A percentile compares a stretch with the other conserved stretches of the same genome.
phyloP scores from a whole-genome alignment of 2,329 filamentous ascomycete genomes.

The Colletotrichum sp. region DNA sequence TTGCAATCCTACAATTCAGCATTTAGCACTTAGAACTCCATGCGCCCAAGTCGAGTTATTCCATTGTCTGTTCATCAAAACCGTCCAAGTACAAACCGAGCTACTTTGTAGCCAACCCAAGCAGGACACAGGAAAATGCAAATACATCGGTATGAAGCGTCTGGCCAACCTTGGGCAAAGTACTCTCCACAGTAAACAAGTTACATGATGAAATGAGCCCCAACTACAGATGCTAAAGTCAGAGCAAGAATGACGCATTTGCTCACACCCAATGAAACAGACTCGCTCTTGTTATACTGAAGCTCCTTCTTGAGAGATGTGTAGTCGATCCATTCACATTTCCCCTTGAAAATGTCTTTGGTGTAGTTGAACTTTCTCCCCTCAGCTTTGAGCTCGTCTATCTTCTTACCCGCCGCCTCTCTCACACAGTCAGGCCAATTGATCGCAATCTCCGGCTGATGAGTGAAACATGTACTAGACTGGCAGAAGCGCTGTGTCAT shows the following conservation, averaged over 20 bases:
- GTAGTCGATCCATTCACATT: neutral
- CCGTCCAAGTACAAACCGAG: neutral
- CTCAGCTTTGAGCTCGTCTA: neutral
- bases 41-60: too few relatives aligned
- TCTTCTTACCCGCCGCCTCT: neutral
- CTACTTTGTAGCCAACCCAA: accelerated
- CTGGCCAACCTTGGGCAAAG: neutral
- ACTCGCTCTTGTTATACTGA: neutral
- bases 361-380: neutral
- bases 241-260: neutral
- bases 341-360: neutral
- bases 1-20: too few relatives aligned
- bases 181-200: accelerated
- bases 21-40: too few relatives aligned
- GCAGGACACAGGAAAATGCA: accelerated
- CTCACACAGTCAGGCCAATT: neutral
- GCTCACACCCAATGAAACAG: neutral
- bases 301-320: neutral
- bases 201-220: neutral
- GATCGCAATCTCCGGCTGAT: neutral
- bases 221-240: neutral
- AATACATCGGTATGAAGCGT: neutral
- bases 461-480: neutral
- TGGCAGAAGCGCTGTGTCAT: neutral
- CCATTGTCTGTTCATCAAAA: too few relatives aligned